phyloP scores from a whole-genome alignment of 2,329 filamentous ascomycete genomes.

The Penicillium sp. region DNA sequence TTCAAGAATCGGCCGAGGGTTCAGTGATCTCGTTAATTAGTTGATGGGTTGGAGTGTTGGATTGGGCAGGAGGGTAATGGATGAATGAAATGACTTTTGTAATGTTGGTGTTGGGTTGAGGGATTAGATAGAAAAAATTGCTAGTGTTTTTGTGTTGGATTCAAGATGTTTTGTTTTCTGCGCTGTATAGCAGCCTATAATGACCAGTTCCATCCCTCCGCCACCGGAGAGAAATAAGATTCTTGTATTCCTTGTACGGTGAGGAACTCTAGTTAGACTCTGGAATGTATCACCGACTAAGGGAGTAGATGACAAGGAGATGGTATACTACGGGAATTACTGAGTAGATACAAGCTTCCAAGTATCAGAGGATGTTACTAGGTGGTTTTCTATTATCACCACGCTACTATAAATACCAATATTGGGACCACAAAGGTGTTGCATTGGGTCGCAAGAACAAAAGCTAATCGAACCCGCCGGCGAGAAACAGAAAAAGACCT shows the following conservation, averaged over 20 bases:
- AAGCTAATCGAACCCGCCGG: not conserved
- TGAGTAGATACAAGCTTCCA: no score
- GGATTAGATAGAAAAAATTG: conserved; percentile 4
- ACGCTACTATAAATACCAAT: not conserved
- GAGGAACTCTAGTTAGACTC: no score
- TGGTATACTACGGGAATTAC: no score
- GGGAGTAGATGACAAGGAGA: no score
- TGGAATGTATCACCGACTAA: no score
- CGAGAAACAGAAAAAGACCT: not conserved
- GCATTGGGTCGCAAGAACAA: conserved; percentile 2
- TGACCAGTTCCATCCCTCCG: not conserved
- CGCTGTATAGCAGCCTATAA: not conserved
- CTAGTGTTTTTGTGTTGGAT: not conserved
- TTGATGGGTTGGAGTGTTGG: not conserved
- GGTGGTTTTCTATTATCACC: not conserved
- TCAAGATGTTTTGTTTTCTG: not conserved
- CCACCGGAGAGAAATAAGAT: not conserved
- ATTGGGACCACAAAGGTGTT: not conserved
- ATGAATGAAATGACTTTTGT: not conserved
- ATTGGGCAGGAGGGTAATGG: not conserved
- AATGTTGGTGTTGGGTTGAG: not conserved
- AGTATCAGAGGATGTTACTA: no score
- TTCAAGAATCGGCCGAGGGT: not conserved
- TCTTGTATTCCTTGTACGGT: no score
- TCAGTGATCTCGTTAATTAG: not conserved